These are phyloP conservation scores for Laguncularia racemosa DNA, from an alignment of 345 rosid genomes.

Conservation along the genomic window DNA sequence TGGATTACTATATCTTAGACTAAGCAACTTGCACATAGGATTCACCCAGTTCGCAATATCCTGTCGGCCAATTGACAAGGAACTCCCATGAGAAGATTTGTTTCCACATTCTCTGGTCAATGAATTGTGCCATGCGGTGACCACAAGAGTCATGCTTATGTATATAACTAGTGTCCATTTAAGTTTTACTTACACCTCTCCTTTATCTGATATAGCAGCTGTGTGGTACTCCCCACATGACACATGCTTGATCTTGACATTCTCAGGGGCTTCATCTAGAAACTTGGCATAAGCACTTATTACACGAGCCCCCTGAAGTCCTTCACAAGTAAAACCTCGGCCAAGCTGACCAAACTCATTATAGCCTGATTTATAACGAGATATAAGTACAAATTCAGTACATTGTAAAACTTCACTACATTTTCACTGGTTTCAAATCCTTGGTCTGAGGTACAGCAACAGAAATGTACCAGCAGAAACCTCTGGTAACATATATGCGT, in stretches of 20 bases:
- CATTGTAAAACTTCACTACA: too few species aligned
- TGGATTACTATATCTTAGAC: not conserved
- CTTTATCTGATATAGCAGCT: constrained; percentile 78
- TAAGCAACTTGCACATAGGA: constrained; percentile 66
- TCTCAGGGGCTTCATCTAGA: constrained; percentile 96
- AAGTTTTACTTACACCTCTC: constrained; percentile 96
- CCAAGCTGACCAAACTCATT: constrained; percentile 97
- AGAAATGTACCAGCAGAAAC: too few species aligned
- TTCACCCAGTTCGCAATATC: constrained; percentile 55
- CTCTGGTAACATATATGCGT: too few species aligned
- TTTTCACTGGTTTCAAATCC: too few species aligned
- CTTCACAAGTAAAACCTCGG: constrained; percentile 94
- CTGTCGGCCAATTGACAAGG: constrained; percentile 37
- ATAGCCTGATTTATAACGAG: constrained; percentile 57
- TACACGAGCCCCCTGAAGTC: constrained; percentile 73
- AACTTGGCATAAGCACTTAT: constrained; percentile 73
- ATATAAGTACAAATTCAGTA: constrained; percentile 4
- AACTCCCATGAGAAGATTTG: constrained; percentile 37
- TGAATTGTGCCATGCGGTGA: constrained; percentile 38
- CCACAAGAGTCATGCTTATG: constrained; percentile 38
- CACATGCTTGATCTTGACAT: constrained; percentile 73
- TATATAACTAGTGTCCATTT: constrained; percentile 37
- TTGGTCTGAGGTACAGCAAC: too few species aligned
- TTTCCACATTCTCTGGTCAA: constrained; percentile 42
- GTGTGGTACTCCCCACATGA: constrained; percentile 98